These are phyloP conservation scores for Aspergillus homomorphus DNA, from an alignment of 495 filamentous ascomycete genomes.

Conservation along the genomic window DNA sequence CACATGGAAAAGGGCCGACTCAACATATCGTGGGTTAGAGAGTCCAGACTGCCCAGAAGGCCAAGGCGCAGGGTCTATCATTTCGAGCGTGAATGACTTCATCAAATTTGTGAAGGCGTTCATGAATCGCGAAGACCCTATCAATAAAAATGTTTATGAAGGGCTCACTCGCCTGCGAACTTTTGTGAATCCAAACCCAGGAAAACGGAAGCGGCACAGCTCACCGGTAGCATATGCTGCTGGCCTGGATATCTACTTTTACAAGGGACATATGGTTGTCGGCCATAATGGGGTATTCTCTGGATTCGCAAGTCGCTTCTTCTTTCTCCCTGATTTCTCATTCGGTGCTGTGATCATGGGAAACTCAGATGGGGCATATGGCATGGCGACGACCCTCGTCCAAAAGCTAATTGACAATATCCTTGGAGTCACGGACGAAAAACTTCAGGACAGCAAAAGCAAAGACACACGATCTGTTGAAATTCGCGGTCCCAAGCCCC, in stretches of 20 bases:
- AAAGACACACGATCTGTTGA: no score
- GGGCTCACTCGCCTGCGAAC: not conserved
- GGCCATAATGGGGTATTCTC: constrained; percentile 17
- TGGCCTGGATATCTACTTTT: constrained; percentile 20
- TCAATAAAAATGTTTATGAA: constrained; percentile 5
- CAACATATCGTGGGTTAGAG: constrained; percentile 10
- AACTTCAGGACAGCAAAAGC: no score
- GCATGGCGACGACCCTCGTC: not conserved
- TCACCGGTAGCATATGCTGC: constrained; percentile 20
- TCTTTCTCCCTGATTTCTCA: constrained; percentile 19
- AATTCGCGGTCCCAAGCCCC: no score
- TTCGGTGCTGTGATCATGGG: constrained; percentile 6
- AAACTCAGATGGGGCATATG: not conserved
- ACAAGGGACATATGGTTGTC: constrained; percentile 19
- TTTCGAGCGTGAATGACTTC: constrained; percentile 47
- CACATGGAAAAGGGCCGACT: constrained; percentile 3
- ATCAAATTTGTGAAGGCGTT: constrained; percentile 39
- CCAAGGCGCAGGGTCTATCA: constrained; percentile 42
- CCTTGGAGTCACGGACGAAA: not conserved
- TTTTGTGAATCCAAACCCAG: not conserved
- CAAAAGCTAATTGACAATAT: not conserved
- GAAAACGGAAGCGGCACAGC: constrained; percentile 8
- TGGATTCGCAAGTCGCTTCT: constrained; percentile 16
- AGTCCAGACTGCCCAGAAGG: constrained; percentile 20
- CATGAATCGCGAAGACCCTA: constrained; percentile 17